Conservation (phyloP, 1,139 yeast species). For the Debaryomyces sp. region DNA sequence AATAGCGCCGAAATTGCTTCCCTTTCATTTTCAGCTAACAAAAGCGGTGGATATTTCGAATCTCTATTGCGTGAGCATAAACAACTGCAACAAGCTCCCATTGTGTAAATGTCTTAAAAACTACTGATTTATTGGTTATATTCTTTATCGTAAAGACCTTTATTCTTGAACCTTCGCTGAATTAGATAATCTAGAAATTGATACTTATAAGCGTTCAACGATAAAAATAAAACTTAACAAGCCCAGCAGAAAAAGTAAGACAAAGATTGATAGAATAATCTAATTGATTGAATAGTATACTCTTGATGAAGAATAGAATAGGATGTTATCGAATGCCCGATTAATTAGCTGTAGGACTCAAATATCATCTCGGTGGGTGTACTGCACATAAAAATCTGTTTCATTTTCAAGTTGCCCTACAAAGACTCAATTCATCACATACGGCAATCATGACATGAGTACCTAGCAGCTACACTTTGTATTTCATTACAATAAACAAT, state of each 20-base stretch:
- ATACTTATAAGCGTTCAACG: neutral
- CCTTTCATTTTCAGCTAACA: slow-evolving; percentile 94
- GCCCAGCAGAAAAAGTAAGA: neutral
- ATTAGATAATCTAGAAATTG: neutral
- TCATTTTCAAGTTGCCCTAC: neutral
- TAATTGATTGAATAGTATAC: slow-evolving; percentile 4
- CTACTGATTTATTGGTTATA: neutral
- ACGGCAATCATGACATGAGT: neutral
- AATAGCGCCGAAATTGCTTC: slow-evolving; percentile 91
- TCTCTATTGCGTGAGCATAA: slow-evolving; percentile 39
- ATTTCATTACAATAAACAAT: no score
- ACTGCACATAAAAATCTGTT: slow-evolving; percentile 2
- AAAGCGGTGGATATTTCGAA: slow-evolving; percentile 66
- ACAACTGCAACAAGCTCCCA: slow-evolving; percentile 76
- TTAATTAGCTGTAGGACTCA: neutral
- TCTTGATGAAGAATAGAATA: slow-evolving; percentile 1
- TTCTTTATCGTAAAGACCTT: neutral
- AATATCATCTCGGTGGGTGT: neutral
- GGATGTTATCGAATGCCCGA: slow-evolving; percentile 6
- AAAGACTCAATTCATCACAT: no score
- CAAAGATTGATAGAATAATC: slow-evolving; percentile 3
- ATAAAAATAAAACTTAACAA: neutral
- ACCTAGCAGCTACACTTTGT: no score
- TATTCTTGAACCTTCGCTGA: neutral
- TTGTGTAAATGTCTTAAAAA: slow-evolving; percentile 18